These are phyloP conservation scores for Ascochyta pisi DNA, from an alignment of 2,329 filamentous ascomycete species.

Conservation along the genomic window DNA sequence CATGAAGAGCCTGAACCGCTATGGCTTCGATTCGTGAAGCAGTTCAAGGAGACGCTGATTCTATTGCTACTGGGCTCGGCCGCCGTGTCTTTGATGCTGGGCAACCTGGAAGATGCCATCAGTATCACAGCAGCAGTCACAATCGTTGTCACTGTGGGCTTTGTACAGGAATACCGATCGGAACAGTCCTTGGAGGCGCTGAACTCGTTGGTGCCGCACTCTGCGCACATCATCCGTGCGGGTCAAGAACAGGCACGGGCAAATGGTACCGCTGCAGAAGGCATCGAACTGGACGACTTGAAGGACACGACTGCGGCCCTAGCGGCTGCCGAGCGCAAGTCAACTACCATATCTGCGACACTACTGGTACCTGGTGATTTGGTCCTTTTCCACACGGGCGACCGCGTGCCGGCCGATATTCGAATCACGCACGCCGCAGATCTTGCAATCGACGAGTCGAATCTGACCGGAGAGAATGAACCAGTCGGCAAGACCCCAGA, in stretches of 20 bases:
- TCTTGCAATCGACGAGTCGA: conserved; percentile 93
- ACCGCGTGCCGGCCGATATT: conserved; percentile 95
- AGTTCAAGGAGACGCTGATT: conserved; percentile 96
- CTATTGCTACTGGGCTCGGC: conserved; percentile 89
- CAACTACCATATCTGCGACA: conserved; percentile 83
- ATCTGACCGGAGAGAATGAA: conserved; percentile 95
- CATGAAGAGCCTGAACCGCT: conserved; percentile 92
- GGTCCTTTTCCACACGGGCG: conserved; percentile 92
- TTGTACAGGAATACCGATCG: conserved; percentile 95
- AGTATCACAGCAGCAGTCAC: conserved; percentile 96
- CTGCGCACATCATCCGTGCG: conserved; percentile 86
- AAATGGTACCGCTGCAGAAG: conserved; percentile 35
- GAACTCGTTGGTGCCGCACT: conserved; percentile 91
- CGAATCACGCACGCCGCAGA: conserved; percentile 90
- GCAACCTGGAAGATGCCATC: conserved; percentile 92
- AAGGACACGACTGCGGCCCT: conserved; percentile 65
- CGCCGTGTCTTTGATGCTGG: conserved; percentile 84
- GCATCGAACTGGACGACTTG: conserved; percentile 58
- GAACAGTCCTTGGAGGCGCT: conserved; percentile 97
- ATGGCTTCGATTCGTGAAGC: conserved; percentile 93
- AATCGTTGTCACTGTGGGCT: conserved; percentile 95
- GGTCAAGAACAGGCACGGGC: conserved; percentile 32
- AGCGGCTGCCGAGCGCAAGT: conserved; percentile 72
- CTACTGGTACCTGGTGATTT: conserved; percentile 92
- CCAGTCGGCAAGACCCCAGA: conserved; percentile 81